Percentiles rank a stretch among this genome's conserved stretches.
These are phyloP conservation scores for Nitzschia inconspicua DNA, from an alignment of 108 stramenopile genomes.

Conservation along the genomic window DNA sequence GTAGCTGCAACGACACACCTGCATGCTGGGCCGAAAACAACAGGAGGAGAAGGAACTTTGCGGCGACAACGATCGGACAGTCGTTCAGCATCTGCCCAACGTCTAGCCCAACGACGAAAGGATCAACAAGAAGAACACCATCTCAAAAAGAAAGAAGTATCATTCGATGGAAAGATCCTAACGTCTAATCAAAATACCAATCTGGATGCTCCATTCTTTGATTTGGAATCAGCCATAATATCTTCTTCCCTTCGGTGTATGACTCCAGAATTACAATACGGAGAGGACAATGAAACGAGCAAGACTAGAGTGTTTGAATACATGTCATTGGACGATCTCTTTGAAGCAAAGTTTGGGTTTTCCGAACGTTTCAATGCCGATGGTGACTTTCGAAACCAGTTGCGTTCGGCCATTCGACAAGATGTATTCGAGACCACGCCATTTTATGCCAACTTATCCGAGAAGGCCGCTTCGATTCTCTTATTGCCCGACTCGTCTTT, in stretches of 20 bases:
- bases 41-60: background rate
- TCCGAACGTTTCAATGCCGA: conserved; percentile 39
- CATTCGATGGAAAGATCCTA: conserved; percentile 20
- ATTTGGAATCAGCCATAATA: conserved; percentile 11
- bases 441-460: conserved; percentile 52
- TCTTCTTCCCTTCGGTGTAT: conserved; percentile 9
- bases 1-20: too few species aligned
- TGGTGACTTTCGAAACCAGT: conserved; percentile 36
- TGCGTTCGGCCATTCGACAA: conserved; percentile 59
- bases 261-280: conserved; percentile 4
- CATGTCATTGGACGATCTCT: conserved; percentile 51
- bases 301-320: conserved; percentile 26
- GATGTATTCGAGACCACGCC: conserved; percentile 76
- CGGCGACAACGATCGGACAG: background rate
- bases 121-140: background rate
- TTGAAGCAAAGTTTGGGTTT: conserved; percentile 13
- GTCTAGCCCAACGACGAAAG: background rate
- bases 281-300: background rate
- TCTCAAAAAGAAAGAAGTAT: too few species aligned
- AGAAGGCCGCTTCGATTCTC: conserved; percentile 57
- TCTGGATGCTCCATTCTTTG: conserved; percentile 38
- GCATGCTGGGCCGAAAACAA: conserved; percentile 13
- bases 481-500: conserved; percentile 69
- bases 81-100: background rate
- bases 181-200: conserved; percentile 29